phyloP scores from a whole-genome alignment of 257 asterid genomes.

The Nicotiana noctiflora region DNA sequence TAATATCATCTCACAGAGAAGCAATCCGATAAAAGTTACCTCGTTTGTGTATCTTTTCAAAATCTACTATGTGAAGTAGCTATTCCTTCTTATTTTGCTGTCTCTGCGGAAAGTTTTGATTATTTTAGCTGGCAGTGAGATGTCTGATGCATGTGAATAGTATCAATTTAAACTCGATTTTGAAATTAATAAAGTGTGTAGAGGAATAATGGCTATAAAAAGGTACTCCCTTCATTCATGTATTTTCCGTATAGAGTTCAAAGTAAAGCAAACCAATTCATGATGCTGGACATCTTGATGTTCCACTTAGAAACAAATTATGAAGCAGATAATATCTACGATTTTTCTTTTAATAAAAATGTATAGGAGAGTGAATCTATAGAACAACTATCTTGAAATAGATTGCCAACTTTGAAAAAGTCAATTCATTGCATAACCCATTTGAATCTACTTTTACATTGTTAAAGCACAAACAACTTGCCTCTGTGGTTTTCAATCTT shows the following conservation, averaged over 20 bases:
- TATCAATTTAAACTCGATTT: neutral
- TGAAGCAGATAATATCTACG: neutral
- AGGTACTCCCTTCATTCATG: neutral
- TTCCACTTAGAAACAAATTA: neutral
- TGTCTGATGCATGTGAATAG: neutral
- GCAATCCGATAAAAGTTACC: neutral
- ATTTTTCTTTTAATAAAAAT: neutral
- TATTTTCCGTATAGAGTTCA: neutral
- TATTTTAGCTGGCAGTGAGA: neutral
- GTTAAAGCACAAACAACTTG: neutral
- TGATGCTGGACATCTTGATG: slow-evolving; percentile 6
- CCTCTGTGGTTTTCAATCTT: neutral
- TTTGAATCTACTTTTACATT: neutral
- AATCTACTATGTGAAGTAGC: neutral
- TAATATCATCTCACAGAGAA: slow-evolving; percentile 1
- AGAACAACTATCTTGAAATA: neutral
- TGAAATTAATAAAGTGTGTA: neutral
- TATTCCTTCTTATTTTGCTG: neutral
- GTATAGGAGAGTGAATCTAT: neutral
- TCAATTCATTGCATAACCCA: neutral
- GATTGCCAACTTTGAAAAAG: neutral
- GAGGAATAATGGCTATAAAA: neutral
- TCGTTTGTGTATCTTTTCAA: neutral
- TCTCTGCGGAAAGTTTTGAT: neutral
- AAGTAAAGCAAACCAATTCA: neutral